These are phyloP conservation scores for Chrysanthemum lavandulifolium DNA, from an alignment of 129 eudicot species.

Conservation along the genomic window DNA sequence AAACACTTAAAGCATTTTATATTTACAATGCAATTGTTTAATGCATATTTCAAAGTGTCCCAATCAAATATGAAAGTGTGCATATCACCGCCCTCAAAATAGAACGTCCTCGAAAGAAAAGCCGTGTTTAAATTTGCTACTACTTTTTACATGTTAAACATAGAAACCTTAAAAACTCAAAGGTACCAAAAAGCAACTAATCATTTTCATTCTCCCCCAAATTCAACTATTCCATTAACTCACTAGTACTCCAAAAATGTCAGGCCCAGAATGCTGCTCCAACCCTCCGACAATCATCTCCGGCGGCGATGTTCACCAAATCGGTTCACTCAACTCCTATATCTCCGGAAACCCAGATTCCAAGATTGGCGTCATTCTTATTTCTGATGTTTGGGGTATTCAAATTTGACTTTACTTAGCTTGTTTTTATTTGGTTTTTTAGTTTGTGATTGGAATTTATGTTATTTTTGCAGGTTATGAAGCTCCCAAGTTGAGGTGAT, in stretches of 20 bases:
- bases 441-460: not conserved
- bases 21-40: no score
- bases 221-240: not conserved
- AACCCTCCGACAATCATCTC: slow-evolving; percentile 39
- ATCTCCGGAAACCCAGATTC: slow-evolving; percentile 37
- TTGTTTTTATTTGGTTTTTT: not conserved
- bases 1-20: no score
- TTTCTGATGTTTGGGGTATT: slow-evolving; percentile 44
- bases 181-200: no score
- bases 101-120: no score
- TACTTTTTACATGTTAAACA: not conserved
- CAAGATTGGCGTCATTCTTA: slow-evolving; percentile 33
- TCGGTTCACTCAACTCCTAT: slow-evolving; percentile 43
- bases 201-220: no score
- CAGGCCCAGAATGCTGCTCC: slow-evolving; percentile 43
- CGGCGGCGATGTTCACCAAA: slow-evolving; percentile 34
- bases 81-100: no score
- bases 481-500: slow-evolving; percentile 56
- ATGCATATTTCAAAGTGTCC: no score
- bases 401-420: not conserved
- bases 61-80: no score
- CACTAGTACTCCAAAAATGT: slow-evolving; percentile 3
- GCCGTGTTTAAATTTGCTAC: no score
- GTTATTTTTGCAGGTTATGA: slow-evolving; percentile 38
- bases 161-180: no score